Conservation (phyloP, 2,329 filamentous ascomycete genomes). For the Phaeosphaeriaceae sp. region DNA sequence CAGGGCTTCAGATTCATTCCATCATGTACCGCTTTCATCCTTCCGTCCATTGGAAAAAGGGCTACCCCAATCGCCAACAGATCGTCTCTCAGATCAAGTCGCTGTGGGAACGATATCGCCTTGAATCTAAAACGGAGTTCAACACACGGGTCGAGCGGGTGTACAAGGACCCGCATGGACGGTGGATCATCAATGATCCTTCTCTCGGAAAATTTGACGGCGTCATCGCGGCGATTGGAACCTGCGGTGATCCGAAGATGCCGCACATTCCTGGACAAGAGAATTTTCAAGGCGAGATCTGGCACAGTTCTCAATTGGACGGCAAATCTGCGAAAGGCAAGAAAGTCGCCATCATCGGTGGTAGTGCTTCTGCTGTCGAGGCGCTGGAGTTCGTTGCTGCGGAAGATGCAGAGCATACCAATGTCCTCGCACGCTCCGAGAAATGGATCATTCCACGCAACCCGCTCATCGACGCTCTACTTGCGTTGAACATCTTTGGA, state of each 20-base stretch:
- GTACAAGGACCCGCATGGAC: conserved; percentile 70
- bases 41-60: conserved; percentile 73
- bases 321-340: conserved; percentile 76
- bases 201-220: conserved; percentile 78
- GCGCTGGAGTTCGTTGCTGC: conserved; percentile 79
- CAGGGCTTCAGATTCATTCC: conserved; percentile 81
- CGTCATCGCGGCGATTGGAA: conserved; percentile 78
- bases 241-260: conserved; percentile 80
- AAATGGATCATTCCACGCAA: conserved; percentile 91
- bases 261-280: conserved; percentile 74
- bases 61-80: conserved; percentile 79
- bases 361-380: conserved; percentile 82
- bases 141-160: conserved; percentile 72
- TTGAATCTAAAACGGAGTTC: conserved; percentile 75
- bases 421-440: conserved; percentile 77
- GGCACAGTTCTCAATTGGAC: conserved; percentile 78
- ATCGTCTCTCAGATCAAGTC: conserved; percentile 75
- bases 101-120: conserved; percentile 77
- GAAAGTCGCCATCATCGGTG: conserved; percentile 77
- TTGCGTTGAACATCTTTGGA: conserved; percentile 80
- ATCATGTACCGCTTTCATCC: conserved; percentile 91
- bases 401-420: conserved; percentile 70
- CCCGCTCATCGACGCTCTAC: conserved; percentile 72
- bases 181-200: conserved; percentile 79
- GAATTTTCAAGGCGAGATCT: conserved; percentile 73